phyloP scores from a whole-genome alignment of 2,329 filamentous ascomycete species.

The Pseudogymnoascus sp. region DNA sequence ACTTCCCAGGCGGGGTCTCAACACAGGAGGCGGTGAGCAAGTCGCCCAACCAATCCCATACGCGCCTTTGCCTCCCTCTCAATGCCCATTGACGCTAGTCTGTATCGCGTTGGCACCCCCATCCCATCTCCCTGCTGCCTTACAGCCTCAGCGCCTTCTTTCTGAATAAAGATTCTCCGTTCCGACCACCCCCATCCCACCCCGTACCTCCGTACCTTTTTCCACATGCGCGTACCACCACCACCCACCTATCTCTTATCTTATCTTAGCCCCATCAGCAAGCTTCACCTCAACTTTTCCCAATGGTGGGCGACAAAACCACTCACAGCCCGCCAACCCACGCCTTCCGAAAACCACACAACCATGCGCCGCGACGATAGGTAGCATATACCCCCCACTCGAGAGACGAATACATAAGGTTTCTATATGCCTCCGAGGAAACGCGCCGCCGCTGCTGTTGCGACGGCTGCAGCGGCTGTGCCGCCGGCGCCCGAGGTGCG shows the following conservation, averaged over 20 bases:
- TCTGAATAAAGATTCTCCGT: neutral
- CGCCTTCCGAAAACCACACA: neutral
- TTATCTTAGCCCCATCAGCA: conserved; percentile 10
- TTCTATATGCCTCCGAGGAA: conserved; percentile 12
- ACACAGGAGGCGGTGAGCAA: conserved; percentile 11
- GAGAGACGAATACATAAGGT: neutral
- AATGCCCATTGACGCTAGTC: neutral
- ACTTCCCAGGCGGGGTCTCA: neutral
- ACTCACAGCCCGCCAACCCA: neutral
- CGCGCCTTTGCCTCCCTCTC: neutral
- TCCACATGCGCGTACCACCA: too few relatives aligned
- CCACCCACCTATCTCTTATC: neutral
- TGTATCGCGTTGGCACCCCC: neutral
- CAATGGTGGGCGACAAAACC: conserved; percentile 9
- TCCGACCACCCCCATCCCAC: neutral
- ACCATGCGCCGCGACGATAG: conserved; percentile 6
- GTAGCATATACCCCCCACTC: neutral
- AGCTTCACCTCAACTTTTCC: conserved; percentile 11
- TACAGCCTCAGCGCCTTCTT: neutral
- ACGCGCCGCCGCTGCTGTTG: conserved; percentile 10
- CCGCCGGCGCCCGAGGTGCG: neutral
- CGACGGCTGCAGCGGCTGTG: neutral
- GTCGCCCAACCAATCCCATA: neutral
- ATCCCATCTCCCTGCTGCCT: neutral
- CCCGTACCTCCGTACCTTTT: neutral